Evolutionary conservation across 2,329 filamentous ascomycete species (phyloP).

Genomic region (Fusarium newnesense): DNA sequence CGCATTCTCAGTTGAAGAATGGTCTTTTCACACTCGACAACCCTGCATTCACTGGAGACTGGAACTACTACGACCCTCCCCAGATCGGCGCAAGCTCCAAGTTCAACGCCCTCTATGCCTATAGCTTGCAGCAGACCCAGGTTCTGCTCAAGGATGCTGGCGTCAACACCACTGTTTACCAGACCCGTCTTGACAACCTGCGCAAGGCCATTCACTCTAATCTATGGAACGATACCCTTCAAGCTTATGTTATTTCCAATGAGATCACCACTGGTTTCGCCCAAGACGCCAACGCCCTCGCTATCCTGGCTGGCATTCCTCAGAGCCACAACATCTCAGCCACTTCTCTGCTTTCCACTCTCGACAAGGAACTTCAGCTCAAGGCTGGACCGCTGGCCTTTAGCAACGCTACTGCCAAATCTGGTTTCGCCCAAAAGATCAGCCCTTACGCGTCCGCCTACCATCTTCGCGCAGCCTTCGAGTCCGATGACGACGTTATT

Average conservation of each 20-base stretch:
- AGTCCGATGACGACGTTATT: accelerated
- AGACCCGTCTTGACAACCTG: background rate
- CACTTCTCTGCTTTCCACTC: accelerated
- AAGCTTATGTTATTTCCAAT: background rate
- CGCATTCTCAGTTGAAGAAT: background rate
- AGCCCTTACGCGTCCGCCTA: slow-evolving; percentile 1
- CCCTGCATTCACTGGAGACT: background rate
- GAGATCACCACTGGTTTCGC: background rate
- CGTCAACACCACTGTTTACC: background rate
- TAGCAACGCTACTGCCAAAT: background rate
- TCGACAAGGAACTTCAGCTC: background rate
- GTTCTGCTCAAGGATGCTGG: background rate
- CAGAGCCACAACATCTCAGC: background rate
- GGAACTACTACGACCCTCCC: slow-evolving; percentile 2
- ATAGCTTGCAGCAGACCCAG: background rate
- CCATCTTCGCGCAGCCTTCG: background rate
- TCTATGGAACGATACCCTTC: background rate
- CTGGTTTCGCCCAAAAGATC: slow-evolving; percentile 9
- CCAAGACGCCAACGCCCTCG: background rate
- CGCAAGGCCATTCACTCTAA: background rate
- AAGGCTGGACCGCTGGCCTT: background rate
- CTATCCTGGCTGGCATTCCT: background rate
- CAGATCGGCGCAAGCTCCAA: background rate
- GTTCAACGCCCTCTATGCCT: background rate
- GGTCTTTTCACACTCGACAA: background rate